Evolutionary conservation across 352 stramenopile species (phyloP).

Genomic region (Pythium oligandrum): DNA sequence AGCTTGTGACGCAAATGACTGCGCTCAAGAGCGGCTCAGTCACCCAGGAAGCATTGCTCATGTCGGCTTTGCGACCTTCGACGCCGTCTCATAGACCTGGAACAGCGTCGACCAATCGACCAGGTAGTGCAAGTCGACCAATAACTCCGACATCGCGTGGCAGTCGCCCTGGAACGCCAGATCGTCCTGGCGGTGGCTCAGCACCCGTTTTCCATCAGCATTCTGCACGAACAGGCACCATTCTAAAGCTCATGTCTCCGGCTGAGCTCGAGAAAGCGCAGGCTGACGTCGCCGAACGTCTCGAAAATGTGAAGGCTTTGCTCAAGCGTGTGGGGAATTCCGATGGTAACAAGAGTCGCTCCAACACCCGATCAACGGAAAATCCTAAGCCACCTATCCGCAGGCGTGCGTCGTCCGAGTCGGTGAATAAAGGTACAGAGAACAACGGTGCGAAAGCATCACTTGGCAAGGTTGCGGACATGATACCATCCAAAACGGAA

Average conservation of each 20-base stretch:
- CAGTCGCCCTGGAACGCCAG: slow-evolving; percentile 26
- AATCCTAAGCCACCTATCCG: too few species aligned
- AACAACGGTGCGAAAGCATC: too few species aligned
- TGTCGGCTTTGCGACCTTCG: slow-evolving; percentile 20
- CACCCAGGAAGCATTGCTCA: slow-evolving; percentile 26
- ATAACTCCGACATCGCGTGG: slow-evolving; percentile 20
- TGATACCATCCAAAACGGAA: too few species aligned
- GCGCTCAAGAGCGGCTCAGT: slow-evolving; percentile 36
- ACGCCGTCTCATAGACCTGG: slow-evolving; percentile 30
- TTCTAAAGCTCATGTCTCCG: slow-evolving; percentile 40
- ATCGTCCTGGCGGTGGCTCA: slow-evolving; percentile 3
- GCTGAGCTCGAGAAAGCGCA: slow-evolving; percentile 47
- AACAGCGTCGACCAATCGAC: slow-evolving; percentile 23
- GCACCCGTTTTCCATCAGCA: slow-evolving; percentile 46
- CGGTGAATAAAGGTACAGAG: too few species aligned
- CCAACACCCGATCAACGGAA: too few species aligned
- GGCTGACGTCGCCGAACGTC: slow-evolving; percentile 37
- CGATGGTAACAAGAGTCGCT: not conserved
- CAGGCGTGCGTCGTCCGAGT: too few species aligned
- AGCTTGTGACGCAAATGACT: slow-evolving; percentile 39
- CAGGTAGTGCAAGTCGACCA: slow-evolving; percentile 23
- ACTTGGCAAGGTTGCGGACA: too few species aligned
- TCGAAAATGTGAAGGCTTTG: slow-evolving; percentile 58
- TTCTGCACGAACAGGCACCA: slow-evolving; percentile 41
- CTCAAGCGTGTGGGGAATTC: slow-evolving; percentile 31